Evolutionary conservation across 2,329 filamentous ascomycete species (phyloP), one percentile per base, ranked within the genome.

Genomic region (Cryphonectria naterciae): DNA sequence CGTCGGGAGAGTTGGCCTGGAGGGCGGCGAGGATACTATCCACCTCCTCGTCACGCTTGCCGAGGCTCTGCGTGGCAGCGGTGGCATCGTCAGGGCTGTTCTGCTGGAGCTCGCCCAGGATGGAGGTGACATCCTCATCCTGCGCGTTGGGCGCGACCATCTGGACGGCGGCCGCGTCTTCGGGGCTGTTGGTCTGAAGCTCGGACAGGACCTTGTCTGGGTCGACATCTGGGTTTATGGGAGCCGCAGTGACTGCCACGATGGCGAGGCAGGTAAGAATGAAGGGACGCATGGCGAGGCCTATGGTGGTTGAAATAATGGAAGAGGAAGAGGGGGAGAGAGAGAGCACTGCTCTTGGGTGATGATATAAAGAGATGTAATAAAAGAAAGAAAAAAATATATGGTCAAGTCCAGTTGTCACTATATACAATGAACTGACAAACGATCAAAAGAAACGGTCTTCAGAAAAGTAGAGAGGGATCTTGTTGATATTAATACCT

Each of bases 31-130:
- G 54, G 54, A 17, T 62, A 28, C 69, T 68, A 61, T 37, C 35
- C 19, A 37, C 54, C 17, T 70, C 69, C 1, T 68, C 61, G 5
- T 56, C 70, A 6, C 69, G 69, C 39, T 28, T 68, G 49, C 58
- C 28, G 6, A 64, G 54, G 17, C 61, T 62, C 8, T 65, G 67
- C 52, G 63, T 35, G 41, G 60, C 54, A 13, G 67, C 70, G 32
- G 39, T 22, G n/a, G 41, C 66, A 19, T 60, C 66, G 32, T 62
- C 70, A 17, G 70, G 70, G 70, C 67, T 71, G 67, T 71, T 71
- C 15, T 66, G 35, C 6, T 56, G 39, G 32, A 68, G 43, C 22
- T 35, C 43, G 10, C 37, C 25, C 54, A 71, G 56, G 35, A 60
- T 58, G 19, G 54, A 25, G 15, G 15, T 46, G 54, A 65, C 61